A percentile compares a stretch with the other conserved stretches of the same genome.
Conservation (phyloP, 805 yeast genomes). For the Clavispora phyllophila region DNA sequence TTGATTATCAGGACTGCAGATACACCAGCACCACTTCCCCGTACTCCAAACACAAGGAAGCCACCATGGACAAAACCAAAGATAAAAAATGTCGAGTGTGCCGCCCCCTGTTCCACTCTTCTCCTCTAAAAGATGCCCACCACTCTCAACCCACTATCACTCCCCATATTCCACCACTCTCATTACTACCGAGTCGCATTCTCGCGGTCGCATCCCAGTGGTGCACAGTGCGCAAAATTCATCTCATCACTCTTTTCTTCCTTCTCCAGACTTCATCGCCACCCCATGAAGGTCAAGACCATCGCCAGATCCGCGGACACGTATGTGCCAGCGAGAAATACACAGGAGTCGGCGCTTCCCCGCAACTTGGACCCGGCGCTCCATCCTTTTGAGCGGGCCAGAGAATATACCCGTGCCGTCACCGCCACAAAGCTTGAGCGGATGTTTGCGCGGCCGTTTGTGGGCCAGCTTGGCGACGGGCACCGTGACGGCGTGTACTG, state of each 20-base stretch:
- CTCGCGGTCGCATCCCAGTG: background rate
- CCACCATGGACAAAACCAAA: too few relatives aligned
- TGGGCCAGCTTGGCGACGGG: conserved; percentile 92
- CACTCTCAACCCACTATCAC: too few relatives aligned
- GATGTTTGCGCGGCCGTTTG: conserved; percentile 96
- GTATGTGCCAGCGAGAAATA: conserved; percentile 86
- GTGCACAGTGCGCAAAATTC: background rate
- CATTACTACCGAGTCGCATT: background rate
- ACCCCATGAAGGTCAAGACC: conserved; percentile 76
- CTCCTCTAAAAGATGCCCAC: too few relatives aligned
- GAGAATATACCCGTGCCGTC: conserved; percentile 91
- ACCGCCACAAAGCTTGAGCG: conserved; percentile 94
- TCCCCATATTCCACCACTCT: too few relatives aligned
- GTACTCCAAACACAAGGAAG: too few relatives aligned
- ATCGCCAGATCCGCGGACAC: conserved; percentile 85
- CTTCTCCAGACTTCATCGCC: background rate
- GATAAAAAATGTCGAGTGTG: too few relatives aligned
- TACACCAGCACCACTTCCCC: too few relatives aligned
- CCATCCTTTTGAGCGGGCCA: conserved; percentile 95
- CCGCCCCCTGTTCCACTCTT: too few relatives aligned
- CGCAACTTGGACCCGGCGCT: conserved; percentile 89
- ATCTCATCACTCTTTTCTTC: conserved; percentile 1
- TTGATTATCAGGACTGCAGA: too few relatives aligned
- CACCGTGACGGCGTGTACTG: conserved; percentile 92
- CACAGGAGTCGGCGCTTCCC: conserved; percentile 83